These are phyloP conservation scores for Flaveria floridana DNA, from an alignment of 140 eudicot species.

Conservation along the genomic window DNA sequence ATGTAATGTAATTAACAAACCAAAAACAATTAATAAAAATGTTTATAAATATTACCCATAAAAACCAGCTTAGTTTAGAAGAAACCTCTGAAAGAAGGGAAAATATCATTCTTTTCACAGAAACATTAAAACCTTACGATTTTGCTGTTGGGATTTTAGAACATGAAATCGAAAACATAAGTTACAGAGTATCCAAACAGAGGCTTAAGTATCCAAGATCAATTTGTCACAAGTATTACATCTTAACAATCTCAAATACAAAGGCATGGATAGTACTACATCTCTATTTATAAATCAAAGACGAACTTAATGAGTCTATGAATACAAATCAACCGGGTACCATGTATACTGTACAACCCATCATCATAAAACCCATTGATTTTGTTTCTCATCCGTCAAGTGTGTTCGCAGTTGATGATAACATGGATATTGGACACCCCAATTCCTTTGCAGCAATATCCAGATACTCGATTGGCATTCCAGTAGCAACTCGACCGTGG, in stretches of 20 bases:
- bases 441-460: constrained; percentile 68
- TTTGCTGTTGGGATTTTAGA: background rate
- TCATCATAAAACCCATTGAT: background rate
- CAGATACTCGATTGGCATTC: constrained; percentile 59
- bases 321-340: constrained; percentile 7
- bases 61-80: too few species aligned
- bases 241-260: constrained; percentile 24
- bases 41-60: too few species aligned
- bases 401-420: constrained; percentile 10
- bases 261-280: background rate
- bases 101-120: too few species aligned
- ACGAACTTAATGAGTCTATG: background rate
- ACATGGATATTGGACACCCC: constrained; percentile 62
- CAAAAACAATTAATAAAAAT: too few species aligned
- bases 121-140: background rate
- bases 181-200: background rate
- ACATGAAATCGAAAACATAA: background rate
- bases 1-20: too few species aligned
- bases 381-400: background rate
- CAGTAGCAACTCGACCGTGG: constrained; percentile 56
- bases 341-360: constrained; percentile 31
- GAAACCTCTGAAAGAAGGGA: too few species aligned
- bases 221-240: constrained; percentile 19
- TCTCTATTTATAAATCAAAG: constrained; percentile 24
- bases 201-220: background rate